Evolutionary conservation across 2,329 filamentous ascomycete genomes (phyloP).

Genomic region (Ophiosphaerella korrae): DNA sequence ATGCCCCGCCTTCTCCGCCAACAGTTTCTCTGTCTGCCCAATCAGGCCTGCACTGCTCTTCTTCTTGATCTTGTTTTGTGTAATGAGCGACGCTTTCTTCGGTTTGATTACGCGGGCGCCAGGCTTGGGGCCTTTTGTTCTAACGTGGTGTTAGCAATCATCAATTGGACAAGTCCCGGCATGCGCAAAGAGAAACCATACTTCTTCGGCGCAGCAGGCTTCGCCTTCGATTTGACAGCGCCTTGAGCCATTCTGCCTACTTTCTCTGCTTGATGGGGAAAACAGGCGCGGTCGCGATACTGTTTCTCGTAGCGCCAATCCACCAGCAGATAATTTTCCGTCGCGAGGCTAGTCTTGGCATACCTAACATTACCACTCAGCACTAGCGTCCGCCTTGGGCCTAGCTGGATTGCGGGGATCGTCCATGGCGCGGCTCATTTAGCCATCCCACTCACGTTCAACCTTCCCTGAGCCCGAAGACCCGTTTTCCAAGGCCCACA

Average conservation of each 20-base stretch:
- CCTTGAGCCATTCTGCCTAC: slow-evolving; percentile 53
- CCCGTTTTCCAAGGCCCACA: slow-evolving; percentile 29
- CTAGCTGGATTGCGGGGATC: slow-evolving; percentile 26
- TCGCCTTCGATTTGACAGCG: slow-evolving; percentile 51
- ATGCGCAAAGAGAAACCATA: slow-evolving; percentile 24
- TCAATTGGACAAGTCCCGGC: too few relatives aligned
- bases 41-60: slow-evolving; percentile 68
- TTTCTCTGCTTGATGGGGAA: neutral
- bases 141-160: too few relatives aligned
- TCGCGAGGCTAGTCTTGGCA: slow-evolving; percentile 14
- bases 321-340: slow-evolving; percentile 16
- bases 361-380: slow-evolving; percentile 7
- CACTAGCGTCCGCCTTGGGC: slow-evolving; percentile 10
- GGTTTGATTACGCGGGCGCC: slow-evolving; percentile 69
- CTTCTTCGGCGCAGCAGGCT: slow-evolving; percentile 47
- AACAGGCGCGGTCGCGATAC: slow-evolving; percentile 5
- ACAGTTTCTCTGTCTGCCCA: slow-evolving; percentile 68
- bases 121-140: slow-evolving; percentile 57
- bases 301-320: slow-evolving; percentile 2
- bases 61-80: slow-evolving; percentile 67
- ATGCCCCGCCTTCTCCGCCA: slow-evolving; percentile 72
- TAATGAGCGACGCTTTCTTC: slow-evolving; percentile 65
- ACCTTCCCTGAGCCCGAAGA: slow-evolving; percentile 33
- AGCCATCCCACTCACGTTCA: slow-evolving; percentile 29
- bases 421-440: slow-evolving; percentile 17